These are phyloP conservation scores for Stipa capillata DNA, from an alignment of 176 grass and related monocot species.

Conservation along the genomic window DNA sequence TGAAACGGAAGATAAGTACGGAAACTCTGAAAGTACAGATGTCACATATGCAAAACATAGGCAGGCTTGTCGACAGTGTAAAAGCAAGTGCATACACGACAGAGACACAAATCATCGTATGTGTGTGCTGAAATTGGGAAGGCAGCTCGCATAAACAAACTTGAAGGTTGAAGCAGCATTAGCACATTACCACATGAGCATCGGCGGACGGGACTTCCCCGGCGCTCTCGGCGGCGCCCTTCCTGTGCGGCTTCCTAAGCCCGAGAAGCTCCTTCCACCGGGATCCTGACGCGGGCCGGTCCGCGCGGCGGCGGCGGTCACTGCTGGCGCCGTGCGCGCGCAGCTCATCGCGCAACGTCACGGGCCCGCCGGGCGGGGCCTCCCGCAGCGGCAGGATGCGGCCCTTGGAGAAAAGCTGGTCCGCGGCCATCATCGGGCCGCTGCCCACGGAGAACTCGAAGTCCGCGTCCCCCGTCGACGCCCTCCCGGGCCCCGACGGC, in stretches of 20 bases:
- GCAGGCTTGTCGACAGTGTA: no score
- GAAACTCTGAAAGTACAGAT: no score
- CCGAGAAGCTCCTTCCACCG: constrained; percentile 78
- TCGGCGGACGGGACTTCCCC: background rate
- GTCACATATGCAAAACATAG: background rate
- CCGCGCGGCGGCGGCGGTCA: background rate
- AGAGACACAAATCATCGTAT: background rate
- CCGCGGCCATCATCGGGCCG: constrained; percentile 68
- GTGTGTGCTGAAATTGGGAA: background rate
- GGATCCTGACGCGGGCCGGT: background rate
- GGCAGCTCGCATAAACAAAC: no score
- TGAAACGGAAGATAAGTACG: no score
- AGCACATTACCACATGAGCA: constrained; percentile 21
- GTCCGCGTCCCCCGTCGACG: constrained; percentile 28
- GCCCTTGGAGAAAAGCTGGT: no score
- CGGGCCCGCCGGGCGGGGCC: background rate
- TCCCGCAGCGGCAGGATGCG: constrained; percentile 56
- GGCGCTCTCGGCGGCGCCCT: no score
- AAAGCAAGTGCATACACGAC: background rate
- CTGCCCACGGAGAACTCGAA: constrained; percentile 83
- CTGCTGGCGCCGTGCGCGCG: constrained; percentile 21
- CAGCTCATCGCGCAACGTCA: constrained; percentile 59
- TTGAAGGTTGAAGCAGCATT: no score
- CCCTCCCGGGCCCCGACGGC: background rate
- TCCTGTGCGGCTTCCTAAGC: constrained; percentile 33